Conservation (phyloP, 352 stramenopile species). For the Phytophthora pisi region DNA sequence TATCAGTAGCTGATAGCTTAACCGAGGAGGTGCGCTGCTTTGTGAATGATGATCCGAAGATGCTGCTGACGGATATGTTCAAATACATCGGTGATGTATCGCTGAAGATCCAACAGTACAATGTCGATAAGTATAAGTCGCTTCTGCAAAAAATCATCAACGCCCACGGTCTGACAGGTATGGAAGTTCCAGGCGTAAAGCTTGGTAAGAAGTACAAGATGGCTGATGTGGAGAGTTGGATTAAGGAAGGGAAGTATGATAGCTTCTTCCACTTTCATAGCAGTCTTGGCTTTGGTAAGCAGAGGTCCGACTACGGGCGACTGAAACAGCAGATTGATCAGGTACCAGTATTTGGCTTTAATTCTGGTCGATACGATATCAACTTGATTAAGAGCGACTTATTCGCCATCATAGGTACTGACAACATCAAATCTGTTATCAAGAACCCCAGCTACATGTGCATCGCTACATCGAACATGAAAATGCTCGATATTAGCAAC, state of each 20-base stretch:
- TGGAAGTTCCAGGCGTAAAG: conserved; percentile 1
- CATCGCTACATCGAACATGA: conserved; percentile 29
- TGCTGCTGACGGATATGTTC: conserved; percentile 1
- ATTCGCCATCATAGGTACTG: conserved; percentile 16
- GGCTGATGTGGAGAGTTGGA: conserved; percentile 1
- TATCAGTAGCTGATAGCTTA: conserved; percentile 3
- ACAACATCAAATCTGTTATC: conserved; percentile 25
- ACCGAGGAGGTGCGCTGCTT: conserved; percentile 2
- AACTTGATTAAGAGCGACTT: conserved; percentile 42
- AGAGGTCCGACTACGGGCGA: neutral
- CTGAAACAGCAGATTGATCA: neutral
- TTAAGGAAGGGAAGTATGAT: conserved; percentile 3
- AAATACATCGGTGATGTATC: neutral
- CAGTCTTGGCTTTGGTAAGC: neutral
- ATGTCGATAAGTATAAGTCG: conserved; percentile 1
- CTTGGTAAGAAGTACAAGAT: conserved; percentile 6
- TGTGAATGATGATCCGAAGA: conserved; percentile 1
- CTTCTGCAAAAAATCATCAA: conserved; percentile 5
- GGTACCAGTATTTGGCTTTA: conserved; percentile 26
- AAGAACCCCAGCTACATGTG: conserved; percentile 43
- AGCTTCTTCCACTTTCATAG: neutral
- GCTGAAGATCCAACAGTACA: neutral
- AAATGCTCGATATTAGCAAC: conserved; percentile 43
- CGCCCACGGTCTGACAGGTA: conserved; percentile 4
- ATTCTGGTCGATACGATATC: conserved; percentile 6